Percentiles rank a stretch among this genome's conserved stretches.
Evolutionary conservation across 305 asterid genomes (phyloP).

Genomic region (Salvia sclarea): DNA sequence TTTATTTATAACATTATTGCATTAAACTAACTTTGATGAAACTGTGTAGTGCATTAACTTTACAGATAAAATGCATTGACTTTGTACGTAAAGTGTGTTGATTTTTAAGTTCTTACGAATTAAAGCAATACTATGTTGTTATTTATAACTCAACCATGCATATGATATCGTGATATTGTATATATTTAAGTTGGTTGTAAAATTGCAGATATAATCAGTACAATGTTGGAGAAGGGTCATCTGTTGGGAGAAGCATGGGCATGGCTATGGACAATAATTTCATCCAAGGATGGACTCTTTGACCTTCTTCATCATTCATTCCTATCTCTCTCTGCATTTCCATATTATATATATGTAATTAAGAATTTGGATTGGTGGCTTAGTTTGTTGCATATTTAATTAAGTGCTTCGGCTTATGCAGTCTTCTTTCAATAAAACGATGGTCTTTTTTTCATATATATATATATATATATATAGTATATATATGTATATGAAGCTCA

Average conservation of each 20-base stretch:
- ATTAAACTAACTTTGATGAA: too few relatives aligned
- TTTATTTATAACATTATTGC: too few relatives aligned
- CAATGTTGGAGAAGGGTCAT: slow-evolving; percentile 66
- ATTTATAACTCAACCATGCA: too few relatives aligned
- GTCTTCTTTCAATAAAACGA: too few relatives aligned
- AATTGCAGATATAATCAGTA: slow-evolving; percentile 61
- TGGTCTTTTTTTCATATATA: too few relatives aligned
- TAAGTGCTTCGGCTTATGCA: slow-evolving; percentile 2
- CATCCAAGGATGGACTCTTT: slow-evolving; percentile 73
- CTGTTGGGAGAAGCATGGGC: slow-evolving; percentile 59
- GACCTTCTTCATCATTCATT: slow-evolving; percentile 8
- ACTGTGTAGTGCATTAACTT: too few relatives aligned
- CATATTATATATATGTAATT: neutral
- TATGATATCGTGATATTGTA: too few relatives aligned
- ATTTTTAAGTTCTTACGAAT: too few relatives aligned
- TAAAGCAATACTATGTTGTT: too few relatives aligned
- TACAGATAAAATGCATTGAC: too few relatives aligned
- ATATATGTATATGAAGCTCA: neutral
- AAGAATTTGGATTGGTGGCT: neutral
- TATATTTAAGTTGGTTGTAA: neutral
- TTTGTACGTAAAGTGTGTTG: too few relatives aligned
- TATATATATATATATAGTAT: too few relatives aligned
- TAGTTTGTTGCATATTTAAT: neutral
- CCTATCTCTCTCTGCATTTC: neutral
- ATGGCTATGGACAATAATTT: slow-evolving; percentile 53